Conservation (phyloP, 345 rosid genomes). For the Ailanthus altissimus region DNA sequence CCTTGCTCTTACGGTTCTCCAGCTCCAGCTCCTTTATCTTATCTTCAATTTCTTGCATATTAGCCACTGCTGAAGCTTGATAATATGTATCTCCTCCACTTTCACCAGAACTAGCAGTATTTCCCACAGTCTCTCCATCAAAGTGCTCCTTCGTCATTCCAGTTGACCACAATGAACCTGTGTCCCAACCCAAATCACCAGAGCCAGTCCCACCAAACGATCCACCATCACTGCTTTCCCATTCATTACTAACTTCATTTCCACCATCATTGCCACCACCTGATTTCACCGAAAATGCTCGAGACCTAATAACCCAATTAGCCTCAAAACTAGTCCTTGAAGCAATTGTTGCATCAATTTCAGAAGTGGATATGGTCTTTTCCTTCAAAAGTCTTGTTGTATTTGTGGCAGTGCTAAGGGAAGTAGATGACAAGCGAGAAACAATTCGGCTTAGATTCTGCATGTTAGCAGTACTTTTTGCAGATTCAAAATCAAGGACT, state of each 20-base stretch:
- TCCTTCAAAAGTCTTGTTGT: conserved; percentile 28
- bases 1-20: conserved; percentile 47
- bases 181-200: conserved; percentile 66
- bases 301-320: conserved; percentile 18
- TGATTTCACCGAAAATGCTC: conserved; percentile 44
- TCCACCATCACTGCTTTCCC: conserved; percentile 32
- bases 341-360: conserved; percentile 18
- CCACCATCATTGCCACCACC: conserved; percentile 42
- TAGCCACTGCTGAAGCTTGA: conserved; percentile 34
- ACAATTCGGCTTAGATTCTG: conserved; percentile 44
- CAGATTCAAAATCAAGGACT: not conserved
- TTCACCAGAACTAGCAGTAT: conserved; percentile 26
- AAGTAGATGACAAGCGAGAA: conserved; percentile 45
- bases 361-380: not conserved
- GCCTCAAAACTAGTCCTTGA: conserved; percentile 24
- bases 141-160: conserved; percentile 92
- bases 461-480: conserved; percentile 30
- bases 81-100: conserved; percentile 28
- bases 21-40: conserved; percentile 43
- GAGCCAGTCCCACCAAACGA: conserved; percentile 39
- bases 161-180: conserved; percentile 81
- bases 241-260: conserved; percentile 34
- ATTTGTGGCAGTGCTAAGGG: conserved; percentile 32
- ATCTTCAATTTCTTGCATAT: conserved; percentile 57
- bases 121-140: conserved; percentile 63